A percentile compares a stretch with the other conserved stretches of the same genome.
Conservation (phyloP, 106 monocot species). For the Xerophyta viscosa region DNA sequence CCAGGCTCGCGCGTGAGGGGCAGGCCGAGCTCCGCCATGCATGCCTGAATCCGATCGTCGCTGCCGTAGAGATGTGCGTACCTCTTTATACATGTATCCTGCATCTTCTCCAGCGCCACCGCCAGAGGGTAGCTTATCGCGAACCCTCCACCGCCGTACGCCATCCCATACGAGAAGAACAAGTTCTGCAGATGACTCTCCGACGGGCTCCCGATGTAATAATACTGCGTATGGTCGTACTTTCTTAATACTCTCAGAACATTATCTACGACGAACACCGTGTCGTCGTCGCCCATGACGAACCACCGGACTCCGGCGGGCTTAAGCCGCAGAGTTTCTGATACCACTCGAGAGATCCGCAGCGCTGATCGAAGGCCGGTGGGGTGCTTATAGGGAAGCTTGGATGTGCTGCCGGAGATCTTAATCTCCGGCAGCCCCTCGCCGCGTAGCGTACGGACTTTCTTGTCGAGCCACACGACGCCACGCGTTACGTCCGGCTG, state of each 20-base stretch:
- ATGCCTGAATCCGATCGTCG: constrained; percentile 17
- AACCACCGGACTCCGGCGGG: background rate
- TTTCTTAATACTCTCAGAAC: background rate
- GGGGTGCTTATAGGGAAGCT: constrained; percentile 1
- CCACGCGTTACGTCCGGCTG: background rate
- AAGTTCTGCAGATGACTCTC: constrained; percentile 18
- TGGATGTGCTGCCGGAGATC: constrained; percentile 3
- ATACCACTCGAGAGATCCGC: constrained; percentile 1
- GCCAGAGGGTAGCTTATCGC: constrained; percentile 10
- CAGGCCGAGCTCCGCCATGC: constrained; percentile 20
- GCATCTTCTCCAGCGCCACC: constrained; percentile 4
- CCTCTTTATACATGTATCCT: constrained; percentile 4
- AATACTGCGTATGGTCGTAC: constrained; percentile 5
- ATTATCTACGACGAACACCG: constrained; percentile 7
- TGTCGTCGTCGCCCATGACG: constrained; percentile 14
- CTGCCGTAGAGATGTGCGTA: constrained; percentile 9
- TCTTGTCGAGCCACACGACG: constrained; percentile 3
- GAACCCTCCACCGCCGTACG: constrained; percentile 12
- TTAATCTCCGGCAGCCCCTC: constrained; percentile 35
- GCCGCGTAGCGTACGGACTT: background rate
- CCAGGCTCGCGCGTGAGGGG: constrained; percentile 10
- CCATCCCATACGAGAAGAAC: constrained; percentile 17
- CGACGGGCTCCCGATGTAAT: constrained; percentile 9
- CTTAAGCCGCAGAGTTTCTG: background rate
- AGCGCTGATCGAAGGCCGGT: background rate